A percentile compares a stretch with the other conserved stretches of the same genome.
Conservation (phyloP, 148 eudicot species). For the Beta vulgaris region DNA sequence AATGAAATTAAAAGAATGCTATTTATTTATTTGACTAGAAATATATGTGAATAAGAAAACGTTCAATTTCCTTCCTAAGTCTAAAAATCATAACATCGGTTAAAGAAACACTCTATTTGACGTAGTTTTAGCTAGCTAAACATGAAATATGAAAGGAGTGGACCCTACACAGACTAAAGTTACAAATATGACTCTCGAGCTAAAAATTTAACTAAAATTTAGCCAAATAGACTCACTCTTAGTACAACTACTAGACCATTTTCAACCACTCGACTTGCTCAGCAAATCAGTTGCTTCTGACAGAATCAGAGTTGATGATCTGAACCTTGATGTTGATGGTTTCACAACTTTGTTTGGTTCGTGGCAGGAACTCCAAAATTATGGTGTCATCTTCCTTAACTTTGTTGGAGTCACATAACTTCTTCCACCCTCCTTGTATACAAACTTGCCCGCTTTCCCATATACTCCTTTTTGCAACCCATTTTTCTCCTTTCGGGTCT, state of each 20-base stretch:
- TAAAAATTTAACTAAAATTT: too few species aligned
- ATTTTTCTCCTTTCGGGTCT: not conserved
- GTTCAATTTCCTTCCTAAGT: not conserved
- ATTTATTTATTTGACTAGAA: not conserved
- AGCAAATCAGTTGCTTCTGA: not conserved
- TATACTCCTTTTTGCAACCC: not conserved
- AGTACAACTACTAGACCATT: not conserved
- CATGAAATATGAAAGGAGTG: too few species aligned
- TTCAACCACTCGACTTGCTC: not conserved
- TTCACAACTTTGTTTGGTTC: not conserved
- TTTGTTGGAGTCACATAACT: not conserved
- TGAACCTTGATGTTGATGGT: conserved; percentile 6
- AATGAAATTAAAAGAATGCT: not conserved
- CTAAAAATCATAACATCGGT: not conserved
- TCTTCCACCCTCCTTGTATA: not conserved
- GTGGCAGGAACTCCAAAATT: not conserved
- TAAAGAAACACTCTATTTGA: too few species aligned
- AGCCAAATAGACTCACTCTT: too few species aligned
- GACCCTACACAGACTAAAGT: too few species aligned
- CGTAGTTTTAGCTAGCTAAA: too few species aligned
- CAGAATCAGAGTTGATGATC: not conserved
- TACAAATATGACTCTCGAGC: too few species aligned
- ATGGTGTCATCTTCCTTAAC: not conserved
- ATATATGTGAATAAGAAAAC: not conserved
- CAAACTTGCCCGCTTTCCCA: not conserved